These are phyloP conservation scores for Isochrysis galbana DNA, from an alignment of 78 protist species.

Conservation along the genomic window DNA sequence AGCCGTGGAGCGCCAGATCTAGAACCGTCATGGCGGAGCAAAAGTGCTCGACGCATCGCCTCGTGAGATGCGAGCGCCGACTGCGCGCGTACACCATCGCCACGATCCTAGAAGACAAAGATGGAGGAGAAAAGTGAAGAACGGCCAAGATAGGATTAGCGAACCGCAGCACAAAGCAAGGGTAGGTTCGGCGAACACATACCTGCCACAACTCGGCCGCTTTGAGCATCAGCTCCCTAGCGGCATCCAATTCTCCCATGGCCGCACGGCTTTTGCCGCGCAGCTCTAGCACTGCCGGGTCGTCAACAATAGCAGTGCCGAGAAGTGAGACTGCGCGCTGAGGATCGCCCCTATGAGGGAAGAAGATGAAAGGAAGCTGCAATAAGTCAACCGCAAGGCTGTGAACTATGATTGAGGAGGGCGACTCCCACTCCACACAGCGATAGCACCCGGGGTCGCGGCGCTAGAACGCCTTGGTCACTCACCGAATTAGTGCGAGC, in stretches of 20 bases:
- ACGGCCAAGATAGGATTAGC: no score
- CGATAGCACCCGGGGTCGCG: no score
- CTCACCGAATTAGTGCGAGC: neutral
- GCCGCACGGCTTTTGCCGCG: neutral
- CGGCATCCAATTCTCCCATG: neutral
- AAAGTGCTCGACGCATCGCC: neutral
- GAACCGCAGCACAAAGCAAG: no score
- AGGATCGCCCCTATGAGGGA: neutral
- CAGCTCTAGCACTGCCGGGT: neutral
- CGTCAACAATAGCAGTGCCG: neutral
- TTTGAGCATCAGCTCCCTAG: neutral
- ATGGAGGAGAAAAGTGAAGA: no score
- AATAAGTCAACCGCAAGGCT: no score
- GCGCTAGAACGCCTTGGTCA: no score
- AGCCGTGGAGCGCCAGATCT: neutral
- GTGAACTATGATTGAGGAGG: no score
- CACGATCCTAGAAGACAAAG: no score
- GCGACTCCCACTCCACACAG: no score
- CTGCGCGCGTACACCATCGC: slow-evolving; percentile 12
- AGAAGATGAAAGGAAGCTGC: no score
- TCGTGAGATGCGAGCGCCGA: neutral
- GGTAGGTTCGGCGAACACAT: no score
- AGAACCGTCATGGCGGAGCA: neutral
- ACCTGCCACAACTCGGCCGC: neutral
- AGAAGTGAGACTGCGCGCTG: neutral